phyloP scores from a whole-genome alignment of 2,329 filamentous ascomycete genomes.

The Aphanocladium album region DNA sequence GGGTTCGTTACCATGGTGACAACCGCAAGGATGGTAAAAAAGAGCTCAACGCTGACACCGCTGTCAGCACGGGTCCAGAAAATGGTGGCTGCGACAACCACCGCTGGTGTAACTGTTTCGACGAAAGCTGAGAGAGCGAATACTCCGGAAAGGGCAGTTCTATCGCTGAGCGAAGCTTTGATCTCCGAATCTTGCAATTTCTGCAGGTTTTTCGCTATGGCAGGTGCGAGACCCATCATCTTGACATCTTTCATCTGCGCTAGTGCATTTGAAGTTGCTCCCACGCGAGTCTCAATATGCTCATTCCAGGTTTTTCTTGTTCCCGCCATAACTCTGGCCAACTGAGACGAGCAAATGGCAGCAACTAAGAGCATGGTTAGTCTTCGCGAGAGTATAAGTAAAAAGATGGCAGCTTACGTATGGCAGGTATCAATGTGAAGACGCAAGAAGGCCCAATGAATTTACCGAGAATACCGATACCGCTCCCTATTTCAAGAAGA shows the following conservation, averaged over 20 bases:
- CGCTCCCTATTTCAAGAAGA: neutral
- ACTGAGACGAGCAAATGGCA: too few relatives aligned
- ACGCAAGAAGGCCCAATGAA: neutral
- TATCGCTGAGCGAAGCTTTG: neutral
- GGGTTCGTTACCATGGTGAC: neutral
- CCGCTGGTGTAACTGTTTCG: neutral
- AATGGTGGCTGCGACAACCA: neutral
- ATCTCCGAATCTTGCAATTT: neutral
- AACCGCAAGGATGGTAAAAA: constrained; percentile 1
- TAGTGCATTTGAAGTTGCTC: neutral
- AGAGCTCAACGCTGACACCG: neutral
- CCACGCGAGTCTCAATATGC: neutral
- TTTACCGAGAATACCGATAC: neutral
- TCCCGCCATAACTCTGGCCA: too few relatives aligned
- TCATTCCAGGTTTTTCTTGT: neutral
- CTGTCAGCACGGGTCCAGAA: neutral
- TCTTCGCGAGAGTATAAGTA: too few relatives aligned
- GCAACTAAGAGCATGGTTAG: too few relatives aligned
- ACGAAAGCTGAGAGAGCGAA: neutral
- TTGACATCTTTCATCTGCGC: constrained; percentile 3
- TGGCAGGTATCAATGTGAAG: neutral
- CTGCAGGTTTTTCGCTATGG: neutral
- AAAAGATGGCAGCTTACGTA: too few relatives aligned
- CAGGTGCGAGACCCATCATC: neutral
- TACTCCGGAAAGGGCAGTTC: neutral